phyloP scores from a whole-genome alignment of 1,284 basidiomycete genomes.

The Moesziomyces globuligerus region DNA sequence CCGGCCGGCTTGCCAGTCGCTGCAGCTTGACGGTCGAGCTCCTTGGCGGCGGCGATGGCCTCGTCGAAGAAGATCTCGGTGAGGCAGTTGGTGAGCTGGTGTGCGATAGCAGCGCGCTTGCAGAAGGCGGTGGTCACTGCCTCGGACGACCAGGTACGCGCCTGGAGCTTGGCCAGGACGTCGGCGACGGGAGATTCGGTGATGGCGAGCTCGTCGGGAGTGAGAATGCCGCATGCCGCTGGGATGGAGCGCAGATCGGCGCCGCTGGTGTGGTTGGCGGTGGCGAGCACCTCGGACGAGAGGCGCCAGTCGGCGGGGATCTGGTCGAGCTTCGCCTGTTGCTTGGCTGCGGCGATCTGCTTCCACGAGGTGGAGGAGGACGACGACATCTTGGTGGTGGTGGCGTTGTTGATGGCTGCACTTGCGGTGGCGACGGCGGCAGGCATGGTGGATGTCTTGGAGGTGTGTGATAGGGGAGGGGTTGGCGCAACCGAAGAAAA shows the following conservation, averaged over 20 bases:
- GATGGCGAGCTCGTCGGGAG: slow-evolving; percentile 29
- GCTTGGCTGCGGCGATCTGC: slow-evolving; percentile 30
- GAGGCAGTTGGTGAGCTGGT: slow-evolving; percentile 51
- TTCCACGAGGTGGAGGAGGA: slow-evolving; percentile 25
- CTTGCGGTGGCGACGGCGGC: slow-evolving; percentile 14
- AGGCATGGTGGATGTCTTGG: slow-evolving; percentile 20
- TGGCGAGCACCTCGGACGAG: slow-evolving; percentile 8
- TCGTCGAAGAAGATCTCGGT: slow-evolving; percentile 46
- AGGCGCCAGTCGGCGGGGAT: slow-evolving; percentile 36
- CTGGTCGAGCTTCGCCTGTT: slow-evolving; percentile 24
- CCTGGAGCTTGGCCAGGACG: slow-evolving; percentile 17
- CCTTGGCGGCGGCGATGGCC: slow-evolving; percentile 29
- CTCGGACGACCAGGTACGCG: slow-evolving; percentile 30
- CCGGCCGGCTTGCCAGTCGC: slow-evolving; percentile 14
- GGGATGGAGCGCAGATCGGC: slow-evolving; percentile 35
- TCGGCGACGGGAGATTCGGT: slow-evolving; percentile 24
- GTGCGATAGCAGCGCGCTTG: slow-evolving; percentile 51
- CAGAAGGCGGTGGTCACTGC: slow-evolving; percentile 43
- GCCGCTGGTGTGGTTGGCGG: slow-evolving; percentile 13
- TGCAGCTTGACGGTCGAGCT: slow-evolving; percentile 15
- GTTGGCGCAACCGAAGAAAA: neutral
- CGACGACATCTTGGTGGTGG: slow-evolving; percentile 13
- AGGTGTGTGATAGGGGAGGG: neutral
- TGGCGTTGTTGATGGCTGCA: slow-evolving; percentile 6
- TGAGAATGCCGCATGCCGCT: slow-evolving; percentile 28